Base-by-base conservation (phyloP, 805 yeast species). In the Lachancea sp. region DNA sequence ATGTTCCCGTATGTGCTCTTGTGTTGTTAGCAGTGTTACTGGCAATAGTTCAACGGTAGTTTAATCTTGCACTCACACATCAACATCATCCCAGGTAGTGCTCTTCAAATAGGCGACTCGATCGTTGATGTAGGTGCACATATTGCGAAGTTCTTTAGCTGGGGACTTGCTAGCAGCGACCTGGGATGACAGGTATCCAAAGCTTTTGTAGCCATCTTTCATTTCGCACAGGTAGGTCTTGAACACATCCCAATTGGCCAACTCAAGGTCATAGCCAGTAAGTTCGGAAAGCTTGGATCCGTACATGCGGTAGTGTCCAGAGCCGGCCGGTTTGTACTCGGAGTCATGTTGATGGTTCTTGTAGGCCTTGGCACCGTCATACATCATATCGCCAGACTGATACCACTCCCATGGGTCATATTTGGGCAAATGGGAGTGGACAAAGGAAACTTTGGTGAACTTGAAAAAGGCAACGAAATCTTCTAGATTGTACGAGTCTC, bases 401-500 rank as follows among this genome's bases (percentile, higher is more conserved):
- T 54, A 53, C 39, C 57, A 49, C 15, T 42, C 44, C 44, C 60
- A 57, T 17, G 73, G 73, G 47, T 68, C 60, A 38, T 67, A 57
- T 51, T 69, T 68, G n/a, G 72, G 72, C 40, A 52, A 57, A 49
- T 69, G 67, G 13, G 71, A 67, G 52, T 69, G 73, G 8, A 68
- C 62, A 38, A 69, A 67, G 50, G 67, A 56, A 2, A 66, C 58
- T 35, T 32, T 15, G 35, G 44, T 41, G 20, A 32, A 39, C 43
- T 36, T 46, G 47, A 38, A 47, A 30, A 42, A 42, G 25, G 33
- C 30, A 31, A 47, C 25, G 37, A 22, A 42, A 15, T 39, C 42
- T 4, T 38, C 15, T 17, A 47, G 10, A 12, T 18, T 25, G 44
- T 47, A 47, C 13, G 40, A 38, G 16, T 18, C 29, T 16, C 38